A percentile compares a stretch with the other conserved stretches of the same genome.
Evolutionary conservation across 805 yeast genomes (phyloP).

Genomic region (Candida golubevii): DNA sequence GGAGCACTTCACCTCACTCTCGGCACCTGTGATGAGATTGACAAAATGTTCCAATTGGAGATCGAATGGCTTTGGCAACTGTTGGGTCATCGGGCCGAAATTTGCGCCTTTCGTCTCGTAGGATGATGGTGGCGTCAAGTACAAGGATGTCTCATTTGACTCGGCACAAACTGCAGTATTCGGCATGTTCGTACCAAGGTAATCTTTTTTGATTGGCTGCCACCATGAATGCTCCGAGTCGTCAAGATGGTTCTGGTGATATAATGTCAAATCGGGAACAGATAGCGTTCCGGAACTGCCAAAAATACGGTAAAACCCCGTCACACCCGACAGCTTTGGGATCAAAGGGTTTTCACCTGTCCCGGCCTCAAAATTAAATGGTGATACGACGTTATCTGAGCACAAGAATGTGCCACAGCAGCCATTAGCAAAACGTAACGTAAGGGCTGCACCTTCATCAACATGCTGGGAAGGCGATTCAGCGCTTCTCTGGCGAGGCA

Average conservation of each 20-base stretch:
- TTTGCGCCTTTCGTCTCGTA: conserved; percentile 18
- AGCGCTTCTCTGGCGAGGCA: conserved; percentile 27
- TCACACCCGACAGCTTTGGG: conserved; percentile 26
- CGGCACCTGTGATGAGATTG: conserved; percentile 26
- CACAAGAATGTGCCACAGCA: conserved; percentile 40
- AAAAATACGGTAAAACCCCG: conserved; percentile 37
- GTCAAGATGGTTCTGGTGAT: conserved; percentile 25
- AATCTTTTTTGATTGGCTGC: conserved; percentile 17
- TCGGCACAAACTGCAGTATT: background rate
- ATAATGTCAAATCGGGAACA: conserved; percentile 37
- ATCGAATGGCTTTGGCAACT: conserved; percentile 31
- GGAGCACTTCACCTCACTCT: conserved; percentile 26
- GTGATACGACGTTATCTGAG: conserved; percentile 38
- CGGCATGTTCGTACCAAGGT: background rate
- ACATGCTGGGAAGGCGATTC: conserved; percentile 22
- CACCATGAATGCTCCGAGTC: conserved; percentile 26
- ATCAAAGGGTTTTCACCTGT: conserved; percentile 43
- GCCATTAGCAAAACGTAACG: conserved; percentile 35
- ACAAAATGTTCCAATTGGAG: conserved; percentile 38
- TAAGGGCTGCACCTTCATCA: conserved; percentile 41
- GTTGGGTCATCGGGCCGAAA: conserved; percentile 7
- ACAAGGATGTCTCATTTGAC: background rate
- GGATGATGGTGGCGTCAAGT: conserved; percentile 30
- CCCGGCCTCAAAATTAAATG: conserved; percentile 38
- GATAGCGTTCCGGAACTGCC: conserved; percentile 38